Evolutionary conservation across 305 asterid species (phyloP).

Genomic region (Fraxinus sp.): DNA sequence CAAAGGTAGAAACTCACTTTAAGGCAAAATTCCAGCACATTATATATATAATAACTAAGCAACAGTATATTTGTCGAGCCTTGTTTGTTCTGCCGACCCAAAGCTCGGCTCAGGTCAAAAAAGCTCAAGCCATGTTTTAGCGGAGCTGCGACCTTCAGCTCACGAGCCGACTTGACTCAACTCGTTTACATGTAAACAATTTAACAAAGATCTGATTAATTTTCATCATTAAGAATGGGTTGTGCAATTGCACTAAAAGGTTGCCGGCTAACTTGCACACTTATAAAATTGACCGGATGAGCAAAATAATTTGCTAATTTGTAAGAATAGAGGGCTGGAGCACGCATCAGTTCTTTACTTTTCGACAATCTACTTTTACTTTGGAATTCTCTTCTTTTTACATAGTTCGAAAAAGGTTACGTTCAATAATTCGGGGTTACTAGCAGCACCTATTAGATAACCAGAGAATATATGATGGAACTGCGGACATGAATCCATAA

Average conservation of each 20-base stretch:
- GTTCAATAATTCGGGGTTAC: background rate
- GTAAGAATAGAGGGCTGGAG: background rate
- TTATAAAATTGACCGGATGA: background rate
- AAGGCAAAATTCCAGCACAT: background rate
- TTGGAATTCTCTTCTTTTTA: background rate
- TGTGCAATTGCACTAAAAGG: background rate
- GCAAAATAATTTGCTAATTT: background rate
- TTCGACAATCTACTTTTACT: no score
- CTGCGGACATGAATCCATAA: background rate
- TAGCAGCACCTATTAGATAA: background rate
- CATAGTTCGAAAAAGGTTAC: background rate
- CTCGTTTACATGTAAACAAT: background rate
- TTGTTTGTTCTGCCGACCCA: no score
- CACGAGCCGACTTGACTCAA: no score
- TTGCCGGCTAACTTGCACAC: background rate
- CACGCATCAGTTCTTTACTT: no score
- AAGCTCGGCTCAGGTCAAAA: no score
- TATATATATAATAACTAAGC: background rate
- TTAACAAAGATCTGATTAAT: background rate
- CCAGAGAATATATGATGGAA: background rate
- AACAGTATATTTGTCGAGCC: background rate
- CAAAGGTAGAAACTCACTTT: background rate
- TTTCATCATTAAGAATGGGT: background rate
- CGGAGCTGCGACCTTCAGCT: no score
- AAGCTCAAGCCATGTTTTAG: no score